Conservation (phyloP, 495 filamentous ascomycete species). For the Sporormia fimetaria region DNA sequence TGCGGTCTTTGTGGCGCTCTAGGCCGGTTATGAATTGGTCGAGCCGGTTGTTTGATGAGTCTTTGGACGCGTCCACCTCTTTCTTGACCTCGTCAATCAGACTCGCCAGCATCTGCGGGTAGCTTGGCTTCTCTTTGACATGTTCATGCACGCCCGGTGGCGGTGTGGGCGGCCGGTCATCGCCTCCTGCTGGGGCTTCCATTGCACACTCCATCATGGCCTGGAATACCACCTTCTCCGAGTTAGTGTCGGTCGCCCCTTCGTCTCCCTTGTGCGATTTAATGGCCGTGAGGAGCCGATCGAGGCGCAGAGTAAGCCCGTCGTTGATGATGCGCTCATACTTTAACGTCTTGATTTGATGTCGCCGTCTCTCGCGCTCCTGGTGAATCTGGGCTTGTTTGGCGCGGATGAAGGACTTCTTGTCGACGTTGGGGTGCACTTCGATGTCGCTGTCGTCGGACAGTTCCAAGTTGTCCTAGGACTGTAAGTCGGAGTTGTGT, state of each 20-base stretch:
- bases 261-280: slow-evolving; percentile 56
- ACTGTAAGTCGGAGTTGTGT: slow-evolving; percentile 16
- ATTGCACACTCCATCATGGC: slow-evolving; percentile 67
- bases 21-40: slow-evolving; percentile 66
- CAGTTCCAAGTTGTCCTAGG: slow-evolving; percentile 77
- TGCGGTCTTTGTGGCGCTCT: slow-evolving; percentile 60
- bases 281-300: slow-evolving; percentile 58
- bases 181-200: slow-evolving; percentile 47
- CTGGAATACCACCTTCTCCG: slow-evolving; percentile 76
- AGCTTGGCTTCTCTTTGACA: slow-evolving; percentile 65
- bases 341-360: slow-evolving; percentile 81
- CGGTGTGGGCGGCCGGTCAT: slow-evolving; percentile 61
- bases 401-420: slow-evolving; percentile 93
- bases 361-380: slow-evolving; percentile 68
- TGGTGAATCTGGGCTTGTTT: slow-evolving; percentile 96
- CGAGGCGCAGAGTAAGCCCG: slow-evolving; percentile 71
- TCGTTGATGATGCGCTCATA: slow-evolving; percentile 93
- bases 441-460: slow-evolving; percentile 97
- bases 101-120: slow-evolving; percentile 90
- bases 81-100: slow-evolving; percentile 90
- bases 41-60: slow-evolving; percentile 51
- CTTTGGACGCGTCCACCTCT: slow-evolving; percentile 58
- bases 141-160: slow-evolving; percentile 68
- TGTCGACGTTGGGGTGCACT: slow-evolving; percentile 98
- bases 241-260: slow-evolving; percentile 33